phyloP scores from a whole-genome alignment of 2,329 filamentous ascomycete genomes.

The Monosporascus sp. region DNA sequence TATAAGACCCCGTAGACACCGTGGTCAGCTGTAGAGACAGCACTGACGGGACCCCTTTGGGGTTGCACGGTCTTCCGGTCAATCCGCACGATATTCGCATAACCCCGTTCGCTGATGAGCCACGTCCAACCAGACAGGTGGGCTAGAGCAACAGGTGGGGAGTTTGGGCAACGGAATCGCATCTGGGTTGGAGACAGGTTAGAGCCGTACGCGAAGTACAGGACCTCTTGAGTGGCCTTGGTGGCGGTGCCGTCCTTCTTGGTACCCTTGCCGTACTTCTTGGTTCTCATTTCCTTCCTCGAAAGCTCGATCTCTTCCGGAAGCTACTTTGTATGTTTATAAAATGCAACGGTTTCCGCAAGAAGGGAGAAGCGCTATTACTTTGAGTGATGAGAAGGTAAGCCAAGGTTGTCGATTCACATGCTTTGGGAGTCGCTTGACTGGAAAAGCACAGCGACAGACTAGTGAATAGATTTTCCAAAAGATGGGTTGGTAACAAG shows the following conservation, averaged over 20 bases:
- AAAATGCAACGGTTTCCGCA: no score
- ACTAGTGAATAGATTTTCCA: no score
- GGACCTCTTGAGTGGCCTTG: constrained; percentile 3
- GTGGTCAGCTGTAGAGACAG: constrained; percentile 9
- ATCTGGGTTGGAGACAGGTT: constrained; percentile 66
- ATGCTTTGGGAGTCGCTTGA: no score
- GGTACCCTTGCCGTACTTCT: neutral
- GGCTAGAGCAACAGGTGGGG: constrained; percentile 52
- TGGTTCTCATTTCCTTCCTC: no score
- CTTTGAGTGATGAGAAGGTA: no score
- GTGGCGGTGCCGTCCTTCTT: neutral
- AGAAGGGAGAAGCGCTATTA: no score
- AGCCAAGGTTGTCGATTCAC: no score
- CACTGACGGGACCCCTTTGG: neutral
- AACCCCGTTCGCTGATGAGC: constrained; percentile 63
- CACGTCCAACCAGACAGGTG: constrained; percentile 53
- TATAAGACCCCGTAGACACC: constrained; percentile 57
- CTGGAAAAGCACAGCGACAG: no score
- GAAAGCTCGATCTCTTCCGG: no score
- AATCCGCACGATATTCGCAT: constrained; percentile 58
- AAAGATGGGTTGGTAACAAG: no score
- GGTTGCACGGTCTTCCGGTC: neutral
- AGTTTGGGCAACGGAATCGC: constrained; percentile 53
- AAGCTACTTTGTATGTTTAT: no score
- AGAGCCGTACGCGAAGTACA: constrained; percentile 68